phyloP scores from a whole-genome alignment of 768 basidiomycete genomes.

The Podaxis rugospora region DNA sequence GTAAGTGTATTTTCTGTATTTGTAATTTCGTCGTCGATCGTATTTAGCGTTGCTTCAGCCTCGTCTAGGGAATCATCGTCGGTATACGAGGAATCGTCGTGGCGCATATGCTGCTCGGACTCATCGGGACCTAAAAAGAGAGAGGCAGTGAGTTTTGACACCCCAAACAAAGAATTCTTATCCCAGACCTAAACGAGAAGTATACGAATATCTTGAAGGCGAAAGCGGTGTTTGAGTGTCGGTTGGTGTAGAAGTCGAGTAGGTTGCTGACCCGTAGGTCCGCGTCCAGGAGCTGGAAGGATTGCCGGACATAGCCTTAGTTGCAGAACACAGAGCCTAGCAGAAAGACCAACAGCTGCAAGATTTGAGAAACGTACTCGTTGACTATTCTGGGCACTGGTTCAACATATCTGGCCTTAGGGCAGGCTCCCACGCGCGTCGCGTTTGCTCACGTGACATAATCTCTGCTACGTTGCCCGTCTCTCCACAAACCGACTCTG shows the following conservation, averaged over 20 bases:
- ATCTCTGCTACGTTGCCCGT: neutral
- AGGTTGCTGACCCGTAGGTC: slow-evolving; percentile 55
- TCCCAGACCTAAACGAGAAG: slow-evolving; percentile 48
- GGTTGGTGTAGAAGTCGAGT: slow-evolving; percentile 43
- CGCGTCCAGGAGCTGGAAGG: slow-evolving; percentile 57
- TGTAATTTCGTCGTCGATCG: slow-evolving; percentile 64
- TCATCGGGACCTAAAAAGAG: neutral
- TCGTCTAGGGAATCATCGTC: slow-evolving; percentile 64
- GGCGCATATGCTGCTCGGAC: slow-evolving; percentile 20
- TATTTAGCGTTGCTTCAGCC: slow-evolving; percentile 64
- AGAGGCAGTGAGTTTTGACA: slow-evolving; percentile 21
- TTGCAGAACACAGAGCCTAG: slow-evolving; percentile 6
- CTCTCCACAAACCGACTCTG: no score
- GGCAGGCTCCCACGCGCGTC: slow-evolving; percentile 22
- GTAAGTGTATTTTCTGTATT: slow-evolving; percentile 62
- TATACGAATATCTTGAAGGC: slow-evolving; percentile 57
- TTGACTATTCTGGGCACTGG: slow-evolving; percentile 11
- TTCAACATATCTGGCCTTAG: slow-evolving; percentile 22
- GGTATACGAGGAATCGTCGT: slow-evolving; percentile 36
- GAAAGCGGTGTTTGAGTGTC: slow-evolving; percentile 47
- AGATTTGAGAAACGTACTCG: neutral
- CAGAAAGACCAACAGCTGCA: slow-evolving; percentile 8
- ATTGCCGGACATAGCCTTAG: slow-evolving; percentile 30
- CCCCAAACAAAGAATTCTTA: slow-evolving; percentile 14
- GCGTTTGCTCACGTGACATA: slow-evolving; percentile 20